Conservation (phyloP, 225 moss, liverwort and hornwort species). For the Lunularia cruciata region DNA sequence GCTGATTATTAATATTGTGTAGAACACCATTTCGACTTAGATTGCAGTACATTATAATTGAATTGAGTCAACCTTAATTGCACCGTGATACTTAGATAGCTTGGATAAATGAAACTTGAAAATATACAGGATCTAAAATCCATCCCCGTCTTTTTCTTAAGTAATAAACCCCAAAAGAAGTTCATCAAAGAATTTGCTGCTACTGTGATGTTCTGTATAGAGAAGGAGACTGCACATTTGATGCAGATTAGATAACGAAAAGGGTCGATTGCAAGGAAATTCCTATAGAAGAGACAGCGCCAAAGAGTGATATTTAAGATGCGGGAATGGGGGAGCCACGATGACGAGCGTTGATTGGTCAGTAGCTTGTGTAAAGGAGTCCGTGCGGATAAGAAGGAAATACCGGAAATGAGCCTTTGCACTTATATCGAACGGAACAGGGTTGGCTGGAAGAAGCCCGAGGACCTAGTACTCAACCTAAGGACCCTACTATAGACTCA, state of each 20-base stretch:
- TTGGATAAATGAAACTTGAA: no score
- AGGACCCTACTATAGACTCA: background rate
- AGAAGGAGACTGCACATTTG: background rate
- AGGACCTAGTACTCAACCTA: no score
- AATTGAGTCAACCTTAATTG: no score
- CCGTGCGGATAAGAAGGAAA: slow-evolving; percentile 19
- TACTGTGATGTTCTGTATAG: no score
- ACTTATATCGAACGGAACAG: background rate
- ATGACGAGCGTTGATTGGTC: background rate
- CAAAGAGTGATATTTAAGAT: background rate
- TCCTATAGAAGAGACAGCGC: background rate
- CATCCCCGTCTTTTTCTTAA: no score
- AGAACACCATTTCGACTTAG: no score
- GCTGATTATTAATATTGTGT: no score
- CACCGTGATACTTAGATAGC: no score
- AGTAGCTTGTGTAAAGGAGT: background rate
- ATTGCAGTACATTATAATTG: no score
- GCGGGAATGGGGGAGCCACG: background rate
- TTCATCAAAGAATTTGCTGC: no score
- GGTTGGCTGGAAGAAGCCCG: background rate
- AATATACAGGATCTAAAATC: no score
- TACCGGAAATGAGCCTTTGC: background rate
- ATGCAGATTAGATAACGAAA: background rate
- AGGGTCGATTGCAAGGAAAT: background rate
- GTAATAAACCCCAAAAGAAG: no score